Base-by-base conservation (phyloP, 1,139 yeast genomes). In the Yamadazyma oceani region DNA sequence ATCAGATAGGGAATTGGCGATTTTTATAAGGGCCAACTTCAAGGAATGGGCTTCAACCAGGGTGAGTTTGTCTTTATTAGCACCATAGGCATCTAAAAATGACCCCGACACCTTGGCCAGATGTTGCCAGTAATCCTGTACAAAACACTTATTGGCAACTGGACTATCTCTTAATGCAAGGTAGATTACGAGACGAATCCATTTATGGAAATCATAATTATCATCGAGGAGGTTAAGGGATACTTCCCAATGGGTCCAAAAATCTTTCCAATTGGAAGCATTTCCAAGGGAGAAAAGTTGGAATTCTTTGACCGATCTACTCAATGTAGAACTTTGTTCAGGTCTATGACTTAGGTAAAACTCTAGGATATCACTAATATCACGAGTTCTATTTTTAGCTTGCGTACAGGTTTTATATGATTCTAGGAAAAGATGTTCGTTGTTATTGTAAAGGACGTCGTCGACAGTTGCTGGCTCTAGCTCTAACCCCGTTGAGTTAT, bases 191-290 rank as follows among this genome's bases (percentile, higher is more conserved):
- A 69, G 52, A 26, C 69, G 51, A 4, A 66, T 61, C 73, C 73
- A 70, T 25, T 49, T 49, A 9, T 46, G 44, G 16, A 61, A 10
- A 10, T 48, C 40, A 9, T 29, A 26, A 15, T 39, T 21, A 22
- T 45, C 41, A 36, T 32, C 40, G 38, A 41, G 48, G 36, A 27
- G 54, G 38, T 21, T 54, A 48, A 45, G 46, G 40, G 17, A 51
- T 1, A 46, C 41, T 17, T 65, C 58, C 75, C 75, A 69, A 34
- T 64, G 57, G n/a, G 45, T 45, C 76, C 76, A 71, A 49, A 70
- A 71, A 30, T 51, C 49, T 2, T 43, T 41, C 75, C 75, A 69
- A 25, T 62, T 52, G 3, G 64, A 62, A 12, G 69, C 57, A 42
- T 66, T 68, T 1, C 75, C 77, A 39, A 62, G 67, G 2, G 68